These are phyloP conservation scores for Pythium phragmitis DNA, from an alignment of 352 stramenopile genomes.

Conservation along the genomic window DNA sequence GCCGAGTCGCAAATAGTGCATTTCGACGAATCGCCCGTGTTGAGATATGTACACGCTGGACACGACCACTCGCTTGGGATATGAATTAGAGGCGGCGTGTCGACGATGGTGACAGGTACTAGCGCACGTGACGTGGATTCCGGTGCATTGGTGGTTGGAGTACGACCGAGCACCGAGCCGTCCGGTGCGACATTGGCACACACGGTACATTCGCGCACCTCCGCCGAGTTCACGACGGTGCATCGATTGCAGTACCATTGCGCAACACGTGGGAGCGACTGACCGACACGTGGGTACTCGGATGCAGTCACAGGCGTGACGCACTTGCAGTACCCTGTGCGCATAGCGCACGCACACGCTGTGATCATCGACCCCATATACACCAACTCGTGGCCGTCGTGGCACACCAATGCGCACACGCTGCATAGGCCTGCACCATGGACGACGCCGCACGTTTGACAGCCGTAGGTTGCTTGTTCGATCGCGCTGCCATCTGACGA, in stretches of 20 bases:
- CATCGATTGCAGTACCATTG: slow-evolving; percentile 83
- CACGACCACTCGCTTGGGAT: slow-evolving; percentile 62
- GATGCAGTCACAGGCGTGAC: slow-evolving; percentile 34
- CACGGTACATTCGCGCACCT: slow-evolving; percentile 58
- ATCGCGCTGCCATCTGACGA: slow-evolving; percentile 83
- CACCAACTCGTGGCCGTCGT: slow-evolving; percentile 82
- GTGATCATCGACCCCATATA: slow-evolving; percentile 64
- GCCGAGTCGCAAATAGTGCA: slow-evolving; percentile 74
- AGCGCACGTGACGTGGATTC: slow-evolving; percentile 54
- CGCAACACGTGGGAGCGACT: slow-evolving; percentile 35
- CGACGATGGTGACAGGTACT: slow-evolving; percentile 32
- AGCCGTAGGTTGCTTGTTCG: slow-evolving; percentile 74
- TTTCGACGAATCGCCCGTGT: slow-evolving; percentile 49
- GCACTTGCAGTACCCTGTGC: slow-evolving; percentile 56
- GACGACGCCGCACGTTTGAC: slow-evolving; percentile 78
- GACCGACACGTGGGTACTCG: slow-evolving; percentile 39
- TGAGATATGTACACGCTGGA: slow-evolving; percentile 78
- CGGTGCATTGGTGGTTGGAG: slow-evolving; percentile 9
- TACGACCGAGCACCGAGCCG: slow-evolving; percentile 14
- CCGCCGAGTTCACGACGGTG: slow-evolving; percentile 72
- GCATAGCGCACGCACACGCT: slow-evolving; percentile 70
- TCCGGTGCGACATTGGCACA: slow-evolving; percentile 49
- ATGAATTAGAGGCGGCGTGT: neutral
- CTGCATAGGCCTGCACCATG: slow-evolving; percentile 68
- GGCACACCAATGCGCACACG: slow-evolving; percentile 69